Base-by-base conservation (phyloP, 2,329 filamentous ascomycete species). In the Camillea tinctor region DNA sequence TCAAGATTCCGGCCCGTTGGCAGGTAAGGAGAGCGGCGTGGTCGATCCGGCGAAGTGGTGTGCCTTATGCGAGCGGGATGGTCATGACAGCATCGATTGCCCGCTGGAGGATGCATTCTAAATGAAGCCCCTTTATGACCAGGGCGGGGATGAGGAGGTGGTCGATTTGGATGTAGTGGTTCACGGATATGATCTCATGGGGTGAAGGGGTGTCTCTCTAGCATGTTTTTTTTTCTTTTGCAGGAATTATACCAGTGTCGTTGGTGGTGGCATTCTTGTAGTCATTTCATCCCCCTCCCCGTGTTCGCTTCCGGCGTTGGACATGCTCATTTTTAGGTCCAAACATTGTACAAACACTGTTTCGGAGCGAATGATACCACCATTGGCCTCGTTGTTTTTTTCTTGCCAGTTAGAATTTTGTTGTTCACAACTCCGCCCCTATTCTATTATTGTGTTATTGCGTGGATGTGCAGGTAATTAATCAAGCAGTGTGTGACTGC, bases 31-130 rank as follows among this genome's bases (percentile, higher is more conserved):
- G 66, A 92, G 88, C 58, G 90, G 90, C 1, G 79, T 91, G 52
- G 82, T 94, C 65, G 92, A 98, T 70, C 86, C 88, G 57, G 85
- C 89, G 63, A 97, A 97, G 78, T 99, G 95, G 95, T 99, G 95
- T 76, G 95, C 95, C 17, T 81, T 98, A 51, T 99, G 95, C 74
- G 95, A 99, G 80, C 87, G 92, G 63, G 95, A 99, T 71, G 95
- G 95, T 15, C 95, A 99, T 74, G 91, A 97, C 76, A 97, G 94
- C 71, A 93, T 96, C 62, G 92, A 96, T 75, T 97, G 93, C 76
- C 93, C 93, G 13, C 90, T 96, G 75, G 93, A 97, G 77, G 92
- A 96, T 75, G 87, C 87, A 26, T 90, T 88, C 65, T 88, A 79
- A 44, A 4, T 44, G 36, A 6, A 44, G 11, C 36, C 36, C 36